Evolutionary conservation across 768 basidiomycete species (phyloP), one percentile per base, ranked within the genome.

Genomic region (Epithele typhae): DNA sequence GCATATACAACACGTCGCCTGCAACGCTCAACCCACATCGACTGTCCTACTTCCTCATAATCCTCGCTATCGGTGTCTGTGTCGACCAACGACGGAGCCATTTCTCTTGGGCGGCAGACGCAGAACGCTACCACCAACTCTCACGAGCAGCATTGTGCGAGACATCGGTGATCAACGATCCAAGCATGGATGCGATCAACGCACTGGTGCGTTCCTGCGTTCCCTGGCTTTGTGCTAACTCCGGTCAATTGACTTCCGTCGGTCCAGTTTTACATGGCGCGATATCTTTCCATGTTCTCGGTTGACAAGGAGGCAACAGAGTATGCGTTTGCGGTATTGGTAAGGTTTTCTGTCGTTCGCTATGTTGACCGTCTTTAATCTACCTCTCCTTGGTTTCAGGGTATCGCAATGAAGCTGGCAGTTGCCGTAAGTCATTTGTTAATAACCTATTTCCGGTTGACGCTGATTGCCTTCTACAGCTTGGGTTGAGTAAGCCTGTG

Each of bases 251-350:
- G 32, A 46, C 24, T 12, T 36, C 10, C 9, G 30, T 9, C 12
- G 17, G 15, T 23, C 23, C 66, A 84, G 57, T 84, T 84, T 55
- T 82, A 81, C 59, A 85, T 84, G 82, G 75, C 82, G 30, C 84
- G 82, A 78, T 86, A 82, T 57, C 77, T 85, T 45, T 69, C 84
- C 17, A 79, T 84, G 52, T 86, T 84, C 53, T 85, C 83, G 12
- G 82, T 84, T 59, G 81, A 85, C 60, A 83, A 78, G 51, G 81
- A 83, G 52, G 83, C 82, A 0, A 74, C 82, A 11, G 81, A 82
- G 14, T 82, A 85, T 48, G 82, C 84, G 15, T 87, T 84, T 84
- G 82, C 83, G 47, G 66, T 86, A 35, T 81, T 87, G 78, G 84
- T 60, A 21, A 7, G 57, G 15, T 34, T 17, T 27, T 8, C 25